Conservation (phyloP, 2,329 filamentous ascomycete genomes). For the Aspergillus glaucus region DNA sequence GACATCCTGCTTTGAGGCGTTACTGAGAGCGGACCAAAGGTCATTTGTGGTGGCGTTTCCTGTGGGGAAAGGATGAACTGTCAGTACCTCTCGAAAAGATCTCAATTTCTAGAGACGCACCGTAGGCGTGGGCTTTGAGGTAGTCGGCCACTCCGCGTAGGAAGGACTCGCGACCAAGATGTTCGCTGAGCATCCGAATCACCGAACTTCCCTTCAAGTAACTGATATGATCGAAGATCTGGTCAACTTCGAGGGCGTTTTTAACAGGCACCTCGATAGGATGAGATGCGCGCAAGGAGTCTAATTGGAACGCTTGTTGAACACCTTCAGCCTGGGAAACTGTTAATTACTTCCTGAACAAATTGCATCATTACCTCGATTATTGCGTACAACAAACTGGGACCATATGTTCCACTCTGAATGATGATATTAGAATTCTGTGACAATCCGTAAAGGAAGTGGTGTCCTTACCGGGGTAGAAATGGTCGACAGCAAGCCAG, state of each 20-base stretch:
- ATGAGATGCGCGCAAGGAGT: constrained; percentile 85
- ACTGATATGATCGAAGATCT: constrained; percentile 95
- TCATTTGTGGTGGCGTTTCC: constrained; percentile 82
- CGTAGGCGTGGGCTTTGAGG: constrained; percentile 79
- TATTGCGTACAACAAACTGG: constrained; percentile 73
- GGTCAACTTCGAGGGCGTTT: constrained; percentile 91
- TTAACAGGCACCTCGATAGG: constrained; percentile 93
- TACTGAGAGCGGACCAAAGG: constrained; percentile 80
- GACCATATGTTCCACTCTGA: constrained; percentile 94
- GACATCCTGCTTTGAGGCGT: constrained; percentile 83
- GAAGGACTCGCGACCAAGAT: constrained; percentile 83
- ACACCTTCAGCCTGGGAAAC: constrained; percentile 70
- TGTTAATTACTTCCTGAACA: constrained; percentile 32
- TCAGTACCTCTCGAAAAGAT: not conserved
- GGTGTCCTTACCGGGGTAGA: constrained; percentile 61
- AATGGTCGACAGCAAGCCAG: constrained; percentile 83
- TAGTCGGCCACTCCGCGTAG: constrained; percentile 85
- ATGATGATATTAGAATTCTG: constrained; percentile 12
- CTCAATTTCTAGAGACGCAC: constrained; percentile 34
- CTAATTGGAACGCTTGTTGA: constrained; percentile 83
- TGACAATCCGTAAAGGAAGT: not conserved
- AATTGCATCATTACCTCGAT: constrained; percentile 45
- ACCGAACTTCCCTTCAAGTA: constrained; percentile 95
- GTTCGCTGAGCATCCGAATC: constrained; percentile 89
- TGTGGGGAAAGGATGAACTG: constrained; percentile 8